A percentile compares a stretch with the other conserved stretches of the same genome.
These are phyloP conservation scores for Rhizomucor pusillus DNA, from an alignment of 371 early-diverging fungal genomes.

Conservation along the genomic window DNA sequence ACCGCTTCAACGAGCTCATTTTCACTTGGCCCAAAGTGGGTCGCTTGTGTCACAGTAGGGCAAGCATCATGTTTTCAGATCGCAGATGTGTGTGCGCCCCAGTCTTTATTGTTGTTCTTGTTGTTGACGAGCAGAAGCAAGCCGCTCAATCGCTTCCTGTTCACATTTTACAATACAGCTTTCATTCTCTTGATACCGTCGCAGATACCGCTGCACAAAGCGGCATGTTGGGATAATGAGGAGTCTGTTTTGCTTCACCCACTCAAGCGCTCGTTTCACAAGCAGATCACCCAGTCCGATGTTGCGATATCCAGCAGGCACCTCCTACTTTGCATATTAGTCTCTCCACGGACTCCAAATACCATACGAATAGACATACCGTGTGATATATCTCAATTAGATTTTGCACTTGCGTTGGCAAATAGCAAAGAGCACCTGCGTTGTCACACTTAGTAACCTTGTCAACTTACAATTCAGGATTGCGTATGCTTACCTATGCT, in stretches of 20 bases:
- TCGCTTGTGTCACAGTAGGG: too few relatives aligned
- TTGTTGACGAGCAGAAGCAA: neutral
- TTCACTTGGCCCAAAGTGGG: neutral
- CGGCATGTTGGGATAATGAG: slow-evolving; percentile 19
- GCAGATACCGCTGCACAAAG: slow-evolving; percentile 19
- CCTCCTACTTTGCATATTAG: slow-evolving; percentile 13
- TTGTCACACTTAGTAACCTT: neutral
- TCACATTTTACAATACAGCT: slow-evolving; percentile 10
- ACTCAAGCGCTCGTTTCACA: slow-evolving; percentile 16
- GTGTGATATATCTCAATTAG: slow-evolving; percentile 28
- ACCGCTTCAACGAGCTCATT: neutral
- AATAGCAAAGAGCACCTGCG: slow-evolving; percentile 25
- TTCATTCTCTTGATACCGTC: slow-evolving; percentile 11
- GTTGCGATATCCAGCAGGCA: slow-evolving; percentile 19
- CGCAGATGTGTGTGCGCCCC: neutral
- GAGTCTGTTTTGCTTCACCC: slow-evolving; percentile 13
- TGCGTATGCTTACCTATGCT: slow-evolving; percentile 16
- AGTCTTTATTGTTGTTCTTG: neutral
- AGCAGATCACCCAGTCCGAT: slow-evolving; percentile 20
- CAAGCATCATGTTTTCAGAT: slow-evolving; percentile 1
- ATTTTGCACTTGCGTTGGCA: slow-evolving; percentile 19
- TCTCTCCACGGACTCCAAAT: neutral
- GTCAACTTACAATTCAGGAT: neutral
- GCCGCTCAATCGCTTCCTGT: slow-evolving; percentile 13
- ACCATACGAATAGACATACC: slow-evolving; percentile 7